Evolutionary conservation across 2,329 filamentous ascomycete species (phyloP), one percentile per base, ranked within the genome.

Genomic region (Aspergillus novoparasiticus): DNA sequence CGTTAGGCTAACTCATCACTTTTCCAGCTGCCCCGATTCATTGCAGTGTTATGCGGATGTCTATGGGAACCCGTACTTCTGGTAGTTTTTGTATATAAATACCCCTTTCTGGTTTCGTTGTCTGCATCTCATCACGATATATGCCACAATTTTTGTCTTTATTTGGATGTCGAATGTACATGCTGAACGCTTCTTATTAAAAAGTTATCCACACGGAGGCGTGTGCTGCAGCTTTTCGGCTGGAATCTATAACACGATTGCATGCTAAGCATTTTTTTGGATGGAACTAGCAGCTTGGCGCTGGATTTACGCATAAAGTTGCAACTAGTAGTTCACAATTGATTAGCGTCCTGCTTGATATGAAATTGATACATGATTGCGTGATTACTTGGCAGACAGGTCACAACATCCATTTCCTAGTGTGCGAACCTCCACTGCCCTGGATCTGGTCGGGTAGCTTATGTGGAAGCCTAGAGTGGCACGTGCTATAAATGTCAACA

Each of bases 11-110:
- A 66, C 53, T 6, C 36, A 16, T n/a, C 6, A n/a, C 6, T 10
- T 43, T 28, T 46, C 85, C 3, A 83, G 87, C 66, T 90, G 87
- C 68, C 88, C 88, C 1, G 77, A 80, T 26, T 84, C 85, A 3
- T 75, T 80, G 53, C 82, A 85, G 14, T 90, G 87, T 72, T 89
- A 89, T 73, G 89, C 87, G 75, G 83, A 87, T 36, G 81, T 85
- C 34, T 90, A 86, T 67, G 87, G 87, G 2, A 67, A 63, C 30
- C 61, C 65, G 21, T 69, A 66, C 53, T 69, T 69, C 63, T 69
- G 66, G 68, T 71, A 62, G 64, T 67, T 65, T 41, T 67, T 64
- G 62, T 66, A 63, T 58, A 66, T 67, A 68, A 41, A 67, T 65
- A 64, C 61, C 63, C 66, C 59, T 58, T 56, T 41, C 34, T 62